Evolutionary conservation across 2,329 filamentous ascomycete species (phyloP), one percentile per base, ranked within the genome.

Genomic region (Dichotomopilus funicola): DNA sequence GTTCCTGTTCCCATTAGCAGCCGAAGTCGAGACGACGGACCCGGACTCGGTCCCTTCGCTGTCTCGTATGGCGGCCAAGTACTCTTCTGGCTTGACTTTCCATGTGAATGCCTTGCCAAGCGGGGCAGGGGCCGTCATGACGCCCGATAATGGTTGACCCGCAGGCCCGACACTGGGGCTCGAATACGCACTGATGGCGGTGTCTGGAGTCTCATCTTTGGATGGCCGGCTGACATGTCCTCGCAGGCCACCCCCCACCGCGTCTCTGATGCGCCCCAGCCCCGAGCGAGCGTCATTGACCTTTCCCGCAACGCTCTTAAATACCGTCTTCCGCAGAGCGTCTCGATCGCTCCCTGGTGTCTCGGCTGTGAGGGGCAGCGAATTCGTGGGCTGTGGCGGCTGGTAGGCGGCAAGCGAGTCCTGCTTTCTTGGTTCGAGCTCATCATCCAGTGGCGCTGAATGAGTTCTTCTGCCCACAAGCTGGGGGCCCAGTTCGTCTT

Each of bases 251-350:
- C 77, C 76, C 1, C 89, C 88, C 38, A 96, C 87, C 2, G 85
- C 89, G 66, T 92, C 90, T 66, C 91, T 91, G 68, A 96, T 91
- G 38, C 89, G 85, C 1, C 88, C 88, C 54, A 96, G 79, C 0
- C 91, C 90, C 54, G 87, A 90, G 47, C 87, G 85, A 46, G 90
- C 88, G 70, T 95, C 90, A 59, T 81, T 88, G 67, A 89, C 87
- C 61, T 87, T 87, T 5, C 82, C 88, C 2, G 87, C 87, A 12
- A 94, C 88, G 58, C 85, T 88, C 68, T 89, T 94, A 69, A 91
- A 87, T 12, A 90, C 80, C 0, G 82, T 81, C 62, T 80, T 85
- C 35, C 85, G 81, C 31, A 82, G 68, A 12, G 81, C 78, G 60
- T 83, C 81, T 55, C 77, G 81, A 34, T 83, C 82, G 13, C 68